Base-by-base conservation (phyloP, 768 basidiomycete species). In the Cystobasidium onofrii region DNA sequence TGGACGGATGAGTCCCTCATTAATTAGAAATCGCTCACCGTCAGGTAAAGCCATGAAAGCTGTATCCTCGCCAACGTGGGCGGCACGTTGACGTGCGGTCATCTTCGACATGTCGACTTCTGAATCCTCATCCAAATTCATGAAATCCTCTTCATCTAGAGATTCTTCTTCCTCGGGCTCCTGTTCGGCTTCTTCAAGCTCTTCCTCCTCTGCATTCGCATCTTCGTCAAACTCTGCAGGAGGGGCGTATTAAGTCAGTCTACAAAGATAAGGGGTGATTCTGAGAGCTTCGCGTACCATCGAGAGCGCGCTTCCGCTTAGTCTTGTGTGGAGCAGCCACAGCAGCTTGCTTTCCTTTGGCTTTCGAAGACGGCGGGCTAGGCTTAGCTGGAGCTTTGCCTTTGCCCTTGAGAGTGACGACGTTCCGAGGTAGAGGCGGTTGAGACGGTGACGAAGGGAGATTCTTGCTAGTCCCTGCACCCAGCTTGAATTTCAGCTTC, bases 61-160 rank as follows among this genome's bases (percentile, higher is more conserved):
- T 34, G 74, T 57, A 41, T 77, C 75, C 2, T 64, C 75, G 1
- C 79, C 79, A 43, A 77, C 64, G 71, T 78, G 76, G 46, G 74
- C 75, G 12, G 79, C 79, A 10, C 77, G 39, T 64, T 79, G 79
- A 36, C 79, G 41, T 33, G 79, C 79, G 7, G 79, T 79, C 73
- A 78, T 77, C 15, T 76, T 63, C 17, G 73, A 55, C 39, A 41
- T 73, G 34, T 67, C 65, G n/a, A 67, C 27, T 33, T 67, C 65
- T 15, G 44, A 50, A 31, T 67, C 65, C 27, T 41, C 36, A n/a
- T 64, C 39, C 63, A 36, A 9, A 17, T 34, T 36, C 63, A 46
- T 17, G 63, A 64, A 64, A 41, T 64, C 63, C 25, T 64, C 63
- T 36, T 64, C 63, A 23, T 67, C 65, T 55, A 67, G 41, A 18